A percentile compares a stretch with the other conserved stretches of the same genome.
Conservation (phyloP, 2,329 filamentous ascomycete genomes). For the Fusarium nodosum region DNA sequence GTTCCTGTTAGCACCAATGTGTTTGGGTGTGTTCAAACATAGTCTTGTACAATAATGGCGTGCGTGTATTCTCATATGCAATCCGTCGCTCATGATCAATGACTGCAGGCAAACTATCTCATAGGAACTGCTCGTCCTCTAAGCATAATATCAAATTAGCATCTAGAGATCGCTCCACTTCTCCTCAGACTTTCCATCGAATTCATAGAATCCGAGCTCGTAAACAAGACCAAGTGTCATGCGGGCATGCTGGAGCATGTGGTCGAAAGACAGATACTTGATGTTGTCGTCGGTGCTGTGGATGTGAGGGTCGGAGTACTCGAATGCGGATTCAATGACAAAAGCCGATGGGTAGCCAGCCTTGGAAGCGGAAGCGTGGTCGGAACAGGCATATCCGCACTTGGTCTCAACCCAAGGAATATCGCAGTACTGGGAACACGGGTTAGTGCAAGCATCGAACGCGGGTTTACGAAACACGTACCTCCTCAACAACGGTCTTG, state of each 20-base stretch:
- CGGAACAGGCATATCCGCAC: conserved; percentile 87
- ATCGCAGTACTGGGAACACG: conserved; percentile 77
- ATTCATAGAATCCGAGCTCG: conserved; percentile 84
- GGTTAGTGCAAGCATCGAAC: conserved; percentile 5
- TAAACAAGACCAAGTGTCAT: conserved; percentile 87
- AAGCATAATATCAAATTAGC: conserved; percentile 8
- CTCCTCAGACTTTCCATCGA: conserved; percentile 60
- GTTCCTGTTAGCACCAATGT: not conserved
- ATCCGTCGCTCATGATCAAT: conserved; percentile 30
- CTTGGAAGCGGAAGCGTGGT: conserved; percentile 80
- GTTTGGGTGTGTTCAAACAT: not conserved
- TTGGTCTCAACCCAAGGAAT: conserved; percentile 90
- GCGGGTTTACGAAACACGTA: conserved; percentile 28
- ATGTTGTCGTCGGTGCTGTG: conserved; percentile 78
- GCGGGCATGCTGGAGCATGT: conserved; percentile 91
- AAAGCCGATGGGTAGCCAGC: conserved; percentile 81
- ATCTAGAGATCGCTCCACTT: conserved; percentile 56
- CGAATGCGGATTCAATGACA: conserved; percentile 80
- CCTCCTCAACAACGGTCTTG: conserved; percentile 82
- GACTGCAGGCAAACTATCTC: not conserved
- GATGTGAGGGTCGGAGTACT: conserved; percentile 75
- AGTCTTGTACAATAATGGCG: conserved; percentile 10
- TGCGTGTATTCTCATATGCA: conserved; percentile 31
- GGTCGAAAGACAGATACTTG: conserved; percentile 82
- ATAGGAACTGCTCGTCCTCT: not conserved